Conservation (phyloP, 2,329 filamentous ascomycete species). For the Byssoonygena ceratinophila region DNA sequence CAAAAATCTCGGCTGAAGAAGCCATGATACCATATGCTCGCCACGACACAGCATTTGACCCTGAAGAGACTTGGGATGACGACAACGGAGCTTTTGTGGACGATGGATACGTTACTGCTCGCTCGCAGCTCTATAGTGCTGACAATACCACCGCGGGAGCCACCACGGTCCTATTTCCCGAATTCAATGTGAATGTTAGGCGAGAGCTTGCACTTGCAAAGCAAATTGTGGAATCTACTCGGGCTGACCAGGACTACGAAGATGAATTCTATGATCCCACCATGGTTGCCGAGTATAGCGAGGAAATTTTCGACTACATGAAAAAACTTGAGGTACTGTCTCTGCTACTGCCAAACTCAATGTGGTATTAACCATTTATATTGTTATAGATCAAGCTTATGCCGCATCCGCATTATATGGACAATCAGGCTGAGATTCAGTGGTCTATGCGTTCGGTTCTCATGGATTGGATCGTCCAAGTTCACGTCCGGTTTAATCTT, state of each 20-base stretch:
- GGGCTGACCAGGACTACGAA: constrained; percentile 59
- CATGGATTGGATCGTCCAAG: constrained; percentile 97
- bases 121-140: constrained; percentile 59
- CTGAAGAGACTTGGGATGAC: constrained; percentile 59
- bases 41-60: background rate
- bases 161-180: constrained; percentile 60
- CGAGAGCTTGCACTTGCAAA: constrained; percentile 63
- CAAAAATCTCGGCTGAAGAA: background rate
- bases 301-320: constrained; percentile 94
- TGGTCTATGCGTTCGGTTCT: constrained; percentile 98
- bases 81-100: constrained; percentile 64
- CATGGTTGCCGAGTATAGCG: constrained; percentile 94
- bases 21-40: background rate
- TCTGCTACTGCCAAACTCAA: background rate
- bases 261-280: constrained; percentile 89
- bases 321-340: constrained; percentile 65
- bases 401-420: constrained; percentile 91
- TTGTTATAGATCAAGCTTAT: constrained; percentile 62
- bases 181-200: constrained; percentile 55
- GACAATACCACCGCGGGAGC: constrained; percentile 60
- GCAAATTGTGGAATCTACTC: constrained; percentile 54
- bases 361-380: background rate
- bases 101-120: constrained; percentile 63
- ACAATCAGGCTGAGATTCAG: constrained; percentile 89
- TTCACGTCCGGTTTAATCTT: constrained; percentile 81